phyloP scores from a whole-genome alignment of 2,329 filamentous ascomycete genomes.

The Aspergillus ochraceus region DNA sequence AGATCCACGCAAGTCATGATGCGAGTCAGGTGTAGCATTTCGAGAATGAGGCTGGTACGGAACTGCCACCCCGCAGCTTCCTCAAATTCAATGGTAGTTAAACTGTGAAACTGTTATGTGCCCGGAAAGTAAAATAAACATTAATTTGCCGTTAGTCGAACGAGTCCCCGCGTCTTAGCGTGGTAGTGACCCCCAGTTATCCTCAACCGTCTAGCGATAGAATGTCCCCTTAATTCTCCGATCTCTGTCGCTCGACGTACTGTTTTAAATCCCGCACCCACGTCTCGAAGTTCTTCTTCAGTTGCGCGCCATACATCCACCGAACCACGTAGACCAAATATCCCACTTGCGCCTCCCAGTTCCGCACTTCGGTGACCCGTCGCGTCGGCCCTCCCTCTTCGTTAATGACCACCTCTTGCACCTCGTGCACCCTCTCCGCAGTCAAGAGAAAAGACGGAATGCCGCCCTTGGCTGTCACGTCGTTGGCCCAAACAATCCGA shows the following conservation, averaged over 20 bases:
- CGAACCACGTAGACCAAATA: constrained; percentile 41
- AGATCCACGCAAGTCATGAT: not conserved
- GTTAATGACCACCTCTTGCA: constrained; percentile 36
- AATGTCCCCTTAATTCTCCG: not conserved
- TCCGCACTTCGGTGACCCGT: constrained; percentile 36
- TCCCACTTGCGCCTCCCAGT: constrained; percentile 49
- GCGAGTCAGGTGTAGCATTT: no score
- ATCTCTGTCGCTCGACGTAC: constrained; percentile 35
- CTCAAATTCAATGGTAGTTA: no score
- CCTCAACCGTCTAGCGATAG: not conserved
- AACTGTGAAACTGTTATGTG: no score
- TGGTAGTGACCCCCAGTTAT: no score
- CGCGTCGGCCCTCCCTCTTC: constrained; percentile 7
- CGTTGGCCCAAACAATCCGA: constrained; percentile 30
- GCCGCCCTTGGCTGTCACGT: constrained; percentile 30
- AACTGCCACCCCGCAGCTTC: not conserved
- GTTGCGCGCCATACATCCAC: constrained; percentile 42
- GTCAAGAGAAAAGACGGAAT: constrained; percentile 37
- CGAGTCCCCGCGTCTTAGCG: no score
- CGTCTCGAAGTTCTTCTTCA: constrained; percentile 40
- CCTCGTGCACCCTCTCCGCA: constrained; percentile 50
- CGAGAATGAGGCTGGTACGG: not conserved
- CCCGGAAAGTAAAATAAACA: not conserved
- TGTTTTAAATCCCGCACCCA: constrained; percentile 44
- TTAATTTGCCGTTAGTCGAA: not conserved